Base-by-base conservation (phyloP, 1,284 basidiomycete genomes). In the Butyriboletus appendiculatus region DNA sequence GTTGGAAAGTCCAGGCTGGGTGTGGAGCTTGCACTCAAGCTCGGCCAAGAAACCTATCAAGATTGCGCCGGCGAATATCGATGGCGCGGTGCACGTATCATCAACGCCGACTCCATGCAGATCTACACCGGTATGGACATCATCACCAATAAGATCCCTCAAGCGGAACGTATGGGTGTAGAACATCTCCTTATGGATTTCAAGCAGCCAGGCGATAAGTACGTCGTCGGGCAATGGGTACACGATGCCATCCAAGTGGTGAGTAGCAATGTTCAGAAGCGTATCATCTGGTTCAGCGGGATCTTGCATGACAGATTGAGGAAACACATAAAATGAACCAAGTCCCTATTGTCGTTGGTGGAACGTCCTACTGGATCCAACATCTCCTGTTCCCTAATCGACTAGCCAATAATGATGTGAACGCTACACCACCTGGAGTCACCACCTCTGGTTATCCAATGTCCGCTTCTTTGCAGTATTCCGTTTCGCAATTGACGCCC, bases 71-170 rank as follows among this genome's bases (percentile, higher is more conserved):
- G 63, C 33, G 64, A 61, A 20, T 69, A 71, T 62, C 72, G 70
- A 38, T 88, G 85, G 79, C 72, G 69, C 16, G 81, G 83, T 16
- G 88, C 86, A 15, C 81, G 87, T 64, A 81, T 98, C 60, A 89
- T 99, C 67, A 98, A 97, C 63, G 92, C 95, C 10, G 97, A 99
- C 73, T 88, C 96, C 11, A 99, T 99, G 96, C 97, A 99, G 73
- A 88, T 96, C 15, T 99, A 99, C 71, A 77, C 79, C n/a, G 96
- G 96, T 0, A 80, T 99, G 64, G 92, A 98, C 69, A 78, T 97
- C 50, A 90, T 98, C 64, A 99, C 97, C 20, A 99, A 99, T 74
- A 99, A 99, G 74, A 84, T 96, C 10, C 86, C 93, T 0, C 59
- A 74, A 15, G 75, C 79, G 30, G 95, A 99, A 72, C 87, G 82